These are phyloP conservation scores for Schwanniomyces occidentalis DNA, from an alignment of 805 yeast genomes.

Conservation along the genomic window DNA sequence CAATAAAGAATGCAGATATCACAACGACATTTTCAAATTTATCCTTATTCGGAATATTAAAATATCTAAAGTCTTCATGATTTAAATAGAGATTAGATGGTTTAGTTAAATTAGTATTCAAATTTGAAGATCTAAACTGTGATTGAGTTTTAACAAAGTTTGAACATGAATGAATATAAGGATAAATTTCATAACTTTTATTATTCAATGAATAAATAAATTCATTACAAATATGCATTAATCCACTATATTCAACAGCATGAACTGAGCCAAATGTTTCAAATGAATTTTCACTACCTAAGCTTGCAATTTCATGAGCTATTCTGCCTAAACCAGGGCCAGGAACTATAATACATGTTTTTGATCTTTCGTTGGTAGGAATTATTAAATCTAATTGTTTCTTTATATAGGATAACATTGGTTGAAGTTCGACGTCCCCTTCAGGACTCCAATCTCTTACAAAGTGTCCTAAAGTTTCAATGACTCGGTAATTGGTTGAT, in stretches of 20 bases:
- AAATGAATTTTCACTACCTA: background rate
- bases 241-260: conserved; percentile 72
- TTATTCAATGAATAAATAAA: conserved; percentile 45
- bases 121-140: conserved; percentile 34
- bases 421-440: conserved; percentile 51
- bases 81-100: conserved; percentile 51
- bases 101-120: conserved; percentile 25
- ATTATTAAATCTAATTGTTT: conserved; percentile 38
- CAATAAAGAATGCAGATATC: conserved; percentile 77
- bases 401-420: conserved; percentile 53
- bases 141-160: conserved; percentile 13
- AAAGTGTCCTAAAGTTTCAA: conserved; percentile 73
- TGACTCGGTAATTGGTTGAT: conserved; percentile 36
- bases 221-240: conserved; percentile 72
- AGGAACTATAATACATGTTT: conserved; percentile 67
- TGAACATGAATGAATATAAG: conserved; percentile 58
- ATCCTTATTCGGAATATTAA: conserved; percentile 31
- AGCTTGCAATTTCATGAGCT: conserved; percentile 57
- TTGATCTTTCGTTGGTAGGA: conserved; percentile 24
- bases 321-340: conserved; percentile 87
- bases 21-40: conserved; percentile 51
- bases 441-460: conserved; percentile 73
- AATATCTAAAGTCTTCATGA: conserved; percentile 66
- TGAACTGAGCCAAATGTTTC: conserved; percentile 52
- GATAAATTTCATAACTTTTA: conserved; percentile 24